Percentiles rank a stretch among this genome's conserved stretches.
These are phyloP conservation scores for Exophiala bonariae DNA, from an alignment of 2,329 filamentous ascomycete species.

Conservation along the genomic window DNA sequence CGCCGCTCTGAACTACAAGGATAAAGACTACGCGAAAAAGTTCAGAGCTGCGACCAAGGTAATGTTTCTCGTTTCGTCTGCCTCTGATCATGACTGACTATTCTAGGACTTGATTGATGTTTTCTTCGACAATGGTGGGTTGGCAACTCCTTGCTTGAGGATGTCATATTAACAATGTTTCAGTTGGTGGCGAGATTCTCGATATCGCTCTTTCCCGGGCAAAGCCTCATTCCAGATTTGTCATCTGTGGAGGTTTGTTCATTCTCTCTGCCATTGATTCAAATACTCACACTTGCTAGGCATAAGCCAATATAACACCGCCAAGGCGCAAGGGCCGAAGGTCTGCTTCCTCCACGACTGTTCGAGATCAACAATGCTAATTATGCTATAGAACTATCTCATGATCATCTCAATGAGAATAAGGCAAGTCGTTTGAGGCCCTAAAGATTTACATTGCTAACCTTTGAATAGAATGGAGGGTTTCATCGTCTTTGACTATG, in stretches of 20 bases:
- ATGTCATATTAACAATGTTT: neutral
- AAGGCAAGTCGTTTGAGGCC: constrained; percentile 30
- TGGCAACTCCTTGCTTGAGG: neutral
- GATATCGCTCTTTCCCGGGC: constrained; percentile 66
- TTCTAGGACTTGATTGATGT: constrained; percentile 59
- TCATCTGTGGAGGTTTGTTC: constrained; percentile 67
- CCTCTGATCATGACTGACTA: neutral
- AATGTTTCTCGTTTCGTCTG: neutral
- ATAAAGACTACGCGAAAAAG: constrained; percentile 58
- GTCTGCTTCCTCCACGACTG: constrained; percentile 40
- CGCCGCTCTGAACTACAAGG: constrained; percentile 69
- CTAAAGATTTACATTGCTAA: constrained; percentile 24
- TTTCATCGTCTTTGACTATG: constrained; percentile 72
- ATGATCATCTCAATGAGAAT: constrained; percentile 58
- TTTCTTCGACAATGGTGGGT: constrained; percentile 65
- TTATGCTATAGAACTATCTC: constrained; percentile 46
- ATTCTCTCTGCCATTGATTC: constrained; percentile 42
- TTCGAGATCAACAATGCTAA: neutral
- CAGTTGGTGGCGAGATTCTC: constrained; percentile 68
- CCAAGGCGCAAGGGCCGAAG: constrained; percentile 56
- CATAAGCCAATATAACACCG: constrained; percentile 69
- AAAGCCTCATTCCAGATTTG: constrained; percentile 63
- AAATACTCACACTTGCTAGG: constrained; percentile 46
- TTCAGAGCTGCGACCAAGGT: constrained; percentile 60
- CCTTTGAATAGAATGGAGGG: constrained; percentile 58